Evolutionary conservation across 2,329 filamentous ascomycete species (phyloP).

Genomic region (Botrytis pseudocinerea): DNA sequence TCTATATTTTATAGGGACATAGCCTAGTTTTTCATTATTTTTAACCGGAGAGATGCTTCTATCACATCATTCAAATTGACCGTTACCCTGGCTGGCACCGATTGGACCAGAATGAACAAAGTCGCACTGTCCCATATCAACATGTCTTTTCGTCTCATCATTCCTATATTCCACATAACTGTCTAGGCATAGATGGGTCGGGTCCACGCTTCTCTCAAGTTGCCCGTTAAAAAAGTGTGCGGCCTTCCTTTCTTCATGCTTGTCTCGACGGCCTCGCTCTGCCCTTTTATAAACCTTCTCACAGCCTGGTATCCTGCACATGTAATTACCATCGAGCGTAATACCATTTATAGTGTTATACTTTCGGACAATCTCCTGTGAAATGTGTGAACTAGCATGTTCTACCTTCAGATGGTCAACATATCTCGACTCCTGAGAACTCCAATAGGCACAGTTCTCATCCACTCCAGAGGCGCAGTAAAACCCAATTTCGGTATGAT

Average conservation of each 20-base stretch:
- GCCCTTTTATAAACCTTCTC: constrained; percentile 5
- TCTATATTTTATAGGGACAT: neutral
- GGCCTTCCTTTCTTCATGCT: constrained; percentile 12
- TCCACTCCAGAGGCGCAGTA: constrained; percentile 10
- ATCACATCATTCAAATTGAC: neutral
- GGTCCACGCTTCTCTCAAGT: neutral
- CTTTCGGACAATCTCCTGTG: neutral
- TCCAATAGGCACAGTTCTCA: constrained; percentile 5
- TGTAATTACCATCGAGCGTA: neutral
- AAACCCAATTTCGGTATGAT: constrained; percentile 11
- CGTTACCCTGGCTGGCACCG: neutral
- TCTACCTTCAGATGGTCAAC: constrained; percentile 8
- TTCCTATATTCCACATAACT: neutral
- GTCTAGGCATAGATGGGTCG: neutral
- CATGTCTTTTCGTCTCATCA: neutral
- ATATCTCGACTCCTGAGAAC: constrained; percentile 6
- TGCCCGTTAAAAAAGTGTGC: neutral
- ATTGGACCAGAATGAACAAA: neutral
- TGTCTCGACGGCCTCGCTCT: constrained; percentile 4
- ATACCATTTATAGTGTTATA: constrained; percentile 1
- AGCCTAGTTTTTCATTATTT: neutral
- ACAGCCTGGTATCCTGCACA: constrained; percentile 10
- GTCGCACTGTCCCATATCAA: neutral
- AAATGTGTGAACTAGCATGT: neutral
- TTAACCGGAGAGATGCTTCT: neutral